phyloP scores from a whole-genome alignment of 768 basidiomycete species.

The Boletus subcaerulescens region DNA sequence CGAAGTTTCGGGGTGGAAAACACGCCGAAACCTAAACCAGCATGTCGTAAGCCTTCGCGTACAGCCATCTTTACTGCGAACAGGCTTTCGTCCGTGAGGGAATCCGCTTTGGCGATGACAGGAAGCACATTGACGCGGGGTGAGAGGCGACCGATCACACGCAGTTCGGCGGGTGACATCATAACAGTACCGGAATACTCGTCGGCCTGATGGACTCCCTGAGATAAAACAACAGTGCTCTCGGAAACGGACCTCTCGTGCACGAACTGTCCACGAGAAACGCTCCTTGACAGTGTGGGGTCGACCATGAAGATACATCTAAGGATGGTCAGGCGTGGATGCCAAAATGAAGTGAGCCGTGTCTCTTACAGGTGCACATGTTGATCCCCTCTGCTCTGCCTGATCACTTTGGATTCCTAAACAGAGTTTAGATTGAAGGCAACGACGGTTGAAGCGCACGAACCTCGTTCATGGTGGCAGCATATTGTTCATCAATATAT shows the following conservation, averaged over 20 bases:
- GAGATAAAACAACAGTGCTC: constrained; percentile 51
- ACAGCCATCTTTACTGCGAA: constrained; percentile 68
- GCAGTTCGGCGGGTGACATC: constrained; percentile 76
- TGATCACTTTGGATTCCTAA: constrained; percentile 85
- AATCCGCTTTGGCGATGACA: constrained; percentile 76
- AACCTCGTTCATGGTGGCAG: constrained; percentile 86
- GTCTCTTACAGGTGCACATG: constrained; percentile 79
- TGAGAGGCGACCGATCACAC: constrained; percentile 73
- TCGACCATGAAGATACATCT: constrained; percentile 88
- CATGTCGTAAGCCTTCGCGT: constrained; percentile 60
- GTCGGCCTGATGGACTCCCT: constrained; percentile 47
- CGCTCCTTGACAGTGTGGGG: constrained; percentile 59
- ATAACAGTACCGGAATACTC: constrained; percentile 50
- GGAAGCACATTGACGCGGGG: constrained; percentile 78
- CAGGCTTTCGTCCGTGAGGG: constrained; percentile 77
- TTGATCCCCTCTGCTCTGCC: constrained; percentile 84
- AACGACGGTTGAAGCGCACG: background rate
- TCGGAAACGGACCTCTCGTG: constrained; percentile 64
- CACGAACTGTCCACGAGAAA: constrained; percentile 47
- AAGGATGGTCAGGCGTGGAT: constrained; percentile 14
- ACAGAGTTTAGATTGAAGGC: background rate
- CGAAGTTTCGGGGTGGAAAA: constrained; percentile 49
- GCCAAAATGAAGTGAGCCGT: background rate
- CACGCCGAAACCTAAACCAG: constrained; percentile 74
- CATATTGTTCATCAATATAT: constrained; percentile 77